Conservation (phyloP, 345 rosid species). For the Lenwebbia sp. region DNA sequence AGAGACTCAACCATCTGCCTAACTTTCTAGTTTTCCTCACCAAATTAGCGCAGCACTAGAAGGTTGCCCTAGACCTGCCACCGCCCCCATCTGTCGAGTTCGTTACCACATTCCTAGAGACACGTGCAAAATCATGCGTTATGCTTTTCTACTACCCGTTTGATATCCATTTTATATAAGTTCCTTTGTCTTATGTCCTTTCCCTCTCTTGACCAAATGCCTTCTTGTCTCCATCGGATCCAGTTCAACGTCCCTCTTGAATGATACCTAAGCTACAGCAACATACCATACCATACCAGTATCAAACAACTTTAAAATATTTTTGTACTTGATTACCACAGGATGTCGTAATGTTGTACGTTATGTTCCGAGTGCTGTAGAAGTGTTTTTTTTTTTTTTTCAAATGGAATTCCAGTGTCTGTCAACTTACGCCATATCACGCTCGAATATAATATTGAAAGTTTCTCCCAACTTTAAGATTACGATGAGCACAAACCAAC, state of each 20-base stretch:
- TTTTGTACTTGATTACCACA: too few species aligned
- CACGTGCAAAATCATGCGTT: not conserved
- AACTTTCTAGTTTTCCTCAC: not conserved
- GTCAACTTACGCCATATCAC: not conserved
- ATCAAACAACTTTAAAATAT: not conserved
- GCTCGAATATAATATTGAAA: fast-evolving
- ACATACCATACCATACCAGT: not conserved
- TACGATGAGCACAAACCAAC: not conserved
- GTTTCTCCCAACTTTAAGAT: not conserved
- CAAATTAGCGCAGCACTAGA: not conserved
- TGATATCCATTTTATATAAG: too few species aligned
- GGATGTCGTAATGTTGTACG: not conserved
- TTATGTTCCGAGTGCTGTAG: too few species aligned
- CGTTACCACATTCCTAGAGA: not conserved
- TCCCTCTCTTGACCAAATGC: not conserved
- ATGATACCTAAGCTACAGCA: not conserved
- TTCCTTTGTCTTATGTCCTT: not conserved
- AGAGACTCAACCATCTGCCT: not conserved
- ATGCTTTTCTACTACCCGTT: too few species aligned
- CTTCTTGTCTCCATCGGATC: not conserved
- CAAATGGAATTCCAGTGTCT: fast-evolving
- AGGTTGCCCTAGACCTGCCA: not conserved
- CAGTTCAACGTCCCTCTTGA: not conserved
- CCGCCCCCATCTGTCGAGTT: not conserved
- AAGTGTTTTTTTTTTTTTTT: fast-evolving